Percentiles rank a stretch among this genome's conserved stretches.
Conservation (phyloP, 192 early-diverging fungal genomes). For the Backusella westeae region DNA sequence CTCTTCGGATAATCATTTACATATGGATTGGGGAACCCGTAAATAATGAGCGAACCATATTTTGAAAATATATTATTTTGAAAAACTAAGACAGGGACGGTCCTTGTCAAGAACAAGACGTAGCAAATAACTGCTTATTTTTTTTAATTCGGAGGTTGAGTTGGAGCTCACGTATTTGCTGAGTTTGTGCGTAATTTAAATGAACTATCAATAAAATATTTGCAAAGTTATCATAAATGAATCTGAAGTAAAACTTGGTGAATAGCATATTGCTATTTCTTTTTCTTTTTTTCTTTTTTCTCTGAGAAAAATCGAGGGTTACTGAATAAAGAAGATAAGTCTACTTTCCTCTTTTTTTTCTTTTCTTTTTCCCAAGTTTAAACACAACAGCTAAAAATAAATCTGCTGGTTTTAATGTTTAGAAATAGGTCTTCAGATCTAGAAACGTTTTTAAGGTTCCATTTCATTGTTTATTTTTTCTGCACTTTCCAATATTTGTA, state of each 20-base stretch:
- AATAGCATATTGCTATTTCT: neutral
- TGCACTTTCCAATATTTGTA: neutral
- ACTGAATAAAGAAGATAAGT: neutral
- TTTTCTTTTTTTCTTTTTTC: neutral
- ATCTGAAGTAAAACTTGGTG: neutral
- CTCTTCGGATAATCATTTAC: neutral
- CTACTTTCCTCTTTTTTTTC: neutral
- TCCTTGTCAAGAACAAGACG: neutral
- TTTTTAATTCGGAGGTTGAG: neutral
- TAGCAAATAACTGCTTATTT: neutral
- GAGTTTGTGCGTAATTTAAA: conserved; percentile 8
- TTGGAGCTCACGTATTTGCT: neutral
- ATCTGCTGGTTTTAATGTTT: neutral
- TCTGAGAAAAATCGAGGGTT: neutral
- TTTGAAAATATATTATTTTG: neutral
- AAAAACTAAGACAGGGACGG: neutral
- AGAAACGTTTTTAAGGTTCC: neutral
- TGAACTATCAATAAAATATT: neutral
- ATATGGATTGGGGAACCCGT: neutral
- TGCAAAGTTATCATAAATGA: neutral
- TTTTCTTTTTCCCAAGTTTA: neutral
- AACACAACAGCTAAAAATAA: neutral
- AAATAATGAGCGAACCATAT: neutral
- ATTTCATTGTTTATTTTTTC: neutral
- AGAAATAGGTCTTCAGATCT: neutral